Evolutionary conservation across 805 yeast genomes (phyloP).

Genomic region (Saccharomyces kudriavzevii): DNA sequence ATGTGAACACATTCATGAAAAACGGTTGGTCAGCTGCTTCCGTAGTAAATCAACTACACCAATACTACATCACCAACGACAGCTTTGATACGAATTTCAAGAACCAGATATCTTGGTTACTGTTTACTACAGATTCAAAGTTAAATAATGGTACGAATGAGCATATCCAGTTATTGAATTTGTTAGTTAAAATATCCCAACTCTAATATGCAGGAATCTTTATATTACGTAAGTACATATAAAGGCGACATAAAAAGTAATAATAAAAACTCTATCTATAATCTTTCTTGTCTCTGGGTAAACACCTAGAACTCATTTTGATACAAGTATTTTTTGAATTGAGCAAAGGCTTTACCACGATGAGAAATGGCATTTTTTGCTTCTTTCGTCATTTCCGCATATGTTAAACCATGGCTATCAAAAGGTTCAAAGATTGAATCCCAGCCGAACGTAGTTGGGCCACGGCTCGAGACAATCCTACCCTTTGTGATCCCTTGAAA

Average conservation of each 20-base stretch:
- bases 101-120: conserved; percentile 50
- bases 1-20: conserved; percentile 41
- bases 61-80: conserved; percentile 50
- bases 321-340: conserved; percentile 51
- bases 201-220: conserved; percentile 1
- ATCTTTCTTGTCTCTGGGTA: background rate
- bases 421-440: conserved; percentile 81
- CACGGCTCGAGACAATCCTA: conserved; percentile 64
- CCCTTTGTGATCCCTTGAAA: conserved; percentile 87
- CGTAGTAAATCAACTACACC: conserved; percentile 64
- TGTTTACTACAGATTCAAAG: conserved; percentile 69
- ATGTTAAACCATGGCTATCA: conserved; percentile 49
- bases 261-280: background rate
- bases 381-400: conserved; percentile 80
- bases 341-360: conserved; percentile 72
- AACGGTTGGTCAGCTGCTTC: conserved; percentile 80
- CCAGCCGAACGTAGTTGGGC: conserved; percentile 87
- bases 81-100: conserved; percentile 45
- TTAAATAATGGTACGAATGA: conserved; percentile 85
- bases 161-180: conserved; percentile 67
- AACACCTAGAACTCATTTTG: background rate
- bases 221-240: background rate
- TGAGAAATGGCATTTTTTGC: conserved; percentile 81
- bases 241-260: background rate
- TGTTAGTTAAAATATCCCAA: conserved; percentile 46